Base-by-base conservation (phyloP, 805 yeast genomes). In the Scheffersomyces spartinae region DNA sequence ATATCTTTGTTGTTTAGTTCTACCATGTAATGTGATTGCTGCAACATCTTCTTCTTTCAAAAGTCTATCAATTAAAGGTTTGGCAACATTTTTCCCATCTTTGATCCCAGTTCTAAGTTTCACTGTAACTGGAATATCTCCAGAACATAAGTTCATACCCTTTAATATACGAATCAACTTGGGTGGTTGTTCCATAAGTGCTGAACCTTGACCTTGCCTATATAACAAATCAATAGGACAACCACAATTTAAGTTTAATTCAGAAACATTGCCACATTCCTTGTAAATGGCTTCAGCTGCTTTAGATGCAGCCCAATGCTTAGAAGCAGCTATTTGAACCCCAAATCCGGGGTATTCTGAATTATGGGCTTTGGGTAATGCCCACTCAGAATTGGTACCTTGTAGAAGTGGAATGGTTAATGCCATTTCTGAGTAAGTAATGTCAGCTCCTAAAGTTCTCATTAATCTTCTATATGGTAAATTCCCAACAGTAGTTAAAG, bases 361-460 rank as follows among this genome's bases (percentile, higher is more conserved):
- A 12, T 55, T 47, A 48, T 91, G 96, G 4, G 94, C 91, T 42
- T 86, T 81, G 12, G 95, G 84, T 24, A 91, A 61, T 0, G 99
- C 99, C 99, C 99, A 91, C 51, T 91, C 99, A 2, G 94, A 72
- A 47, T 84, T 84, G 10, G 78, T 68, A 15, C 96, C 98, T 47
- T 83, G 94, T 14, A 91, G 56, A 27, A 91, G 57, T 1, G 97
- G 96, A 26, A 82, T 56, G 2, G 81, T 60, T 18, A 91, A 61
- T 0, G 97, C 96, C 98, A 91, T 91, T 55, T 91, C 99, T 20
- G 86, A 70, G 47, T 82, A 91, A 0, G 98, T 91, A 10, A 85
- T 68, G 42, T 91, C 96, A 8, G 94, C 94, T 10, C 96, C 96
- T 17, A 84, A 52, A 1, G 77, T 66, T 42, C 76, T 79, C 95